Conservation (phyloP, 345 rosid genomes). For the Carallia pectinifolia region DNA sequence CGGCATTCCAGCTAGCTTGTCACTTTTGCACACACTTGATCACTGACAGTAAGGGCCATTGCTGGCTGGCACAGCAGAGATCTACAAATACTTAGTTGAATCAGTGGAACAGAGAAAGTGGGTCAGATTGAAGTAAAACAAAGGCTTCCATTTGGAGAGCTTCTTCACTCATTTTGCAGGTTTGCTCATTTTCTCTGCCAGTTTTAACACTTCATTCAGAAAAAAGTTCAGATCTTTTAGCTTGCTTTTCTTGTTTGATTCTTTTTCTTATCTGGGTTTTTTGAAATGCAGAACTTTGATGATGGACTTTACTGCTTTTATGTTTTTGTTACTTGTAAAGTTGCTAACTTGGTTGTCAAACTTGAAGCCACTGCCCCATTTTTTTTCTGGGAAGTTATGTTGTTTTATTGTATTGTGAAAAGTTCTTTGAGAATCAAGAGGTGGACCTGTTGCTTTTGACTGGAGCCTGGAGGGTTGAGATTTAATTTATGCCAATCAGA, state of each 20-base stretch:
- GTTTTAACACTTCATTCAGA: neutral
- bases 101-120: no score
- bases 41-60: neutral
- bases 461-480: neutral
- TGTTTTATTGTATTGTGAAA: neutral
- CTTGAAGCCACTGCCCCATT: neutral
- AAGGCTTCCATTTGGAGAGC: neutral
- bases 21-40: neutral
- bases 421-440: neutral
- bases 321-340: neutral
- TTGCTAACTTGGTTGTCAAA: neutral
- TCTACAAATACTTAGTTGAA: neutral
- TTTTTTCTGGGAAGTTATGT: neutral
- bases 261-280: neutral
- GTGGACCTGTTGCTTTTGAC: neutral
- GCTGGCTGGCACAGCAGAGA: constrained; percentile 8
- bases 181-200: constrained; percentile 6
- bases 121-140: no score
- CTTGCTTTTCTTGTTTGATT: constrained; percentile 5
- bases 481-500: neutral
- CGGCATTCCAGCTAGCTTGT: neutral
- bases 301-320: neutral
- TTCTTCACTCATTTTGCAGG: constrained; percentile 17
- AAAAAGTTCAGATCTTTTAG: neutral
- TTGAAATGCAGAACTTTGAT: neutral